Conservation (phyloP, 352 stramenopile species). For the Globisporangium recalcitrans region DNA sequence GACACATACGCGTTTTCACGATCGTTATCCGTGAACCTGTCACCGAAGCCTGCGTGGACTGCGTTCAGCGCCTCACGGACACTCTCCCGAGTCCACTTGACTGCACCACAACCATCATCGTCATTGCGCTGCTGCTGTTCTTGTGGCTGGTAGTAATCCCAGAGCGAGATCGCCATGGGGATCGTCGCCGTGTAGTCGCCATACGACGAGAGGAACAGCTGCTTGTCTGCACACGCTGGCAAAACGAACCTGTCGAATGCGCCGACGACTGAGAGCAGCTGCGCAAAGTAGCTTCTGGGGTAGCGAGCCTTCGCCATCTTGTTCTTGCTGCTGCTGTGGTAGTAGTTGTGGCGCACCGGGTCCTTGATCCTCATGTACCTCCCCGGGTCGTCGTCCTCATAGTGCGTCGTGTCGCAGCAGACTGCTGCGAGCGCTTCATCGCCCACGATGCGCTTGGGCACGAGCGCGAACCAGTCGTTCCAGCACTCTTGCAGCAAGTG, state of each 20-base stretch:
- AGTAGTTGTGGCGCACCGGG: not conserved
- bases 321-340: not conserved
- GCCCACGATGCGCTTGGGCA: conserved; percentile 1
- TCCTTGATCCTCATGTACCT: conserved; percentile 1
- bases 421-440: not conserved
- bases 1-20: not conserved
- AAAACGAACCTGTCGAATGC: conserved; percentile 7
- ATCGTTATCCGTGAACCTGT: not conserved
- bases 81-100: not conserved
- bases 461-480: conserved; percentile 7
- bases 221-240: not conserved
- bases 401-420: not conserved
- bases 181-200: not conserved
- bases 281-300: not conserved
- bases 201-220: conserved; percentile 5
- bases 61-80: not conserved
- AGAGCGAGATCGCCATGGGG: conserved; percentile 7
- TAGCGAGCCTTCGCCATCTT: not conserved
- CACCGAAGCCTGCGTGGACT: not conserved
- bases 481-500: conserved; percentile 6
- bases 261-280: not conserved
- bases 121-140: not conserved
- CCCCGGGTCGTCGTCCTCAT: not conserved
- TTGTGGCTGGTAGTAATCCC: not conserved
- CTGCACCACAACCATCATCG: not conserved